Conservation (phyloP, 345 rosid genomes). For the Orychophragmus violaceus region DNA sequence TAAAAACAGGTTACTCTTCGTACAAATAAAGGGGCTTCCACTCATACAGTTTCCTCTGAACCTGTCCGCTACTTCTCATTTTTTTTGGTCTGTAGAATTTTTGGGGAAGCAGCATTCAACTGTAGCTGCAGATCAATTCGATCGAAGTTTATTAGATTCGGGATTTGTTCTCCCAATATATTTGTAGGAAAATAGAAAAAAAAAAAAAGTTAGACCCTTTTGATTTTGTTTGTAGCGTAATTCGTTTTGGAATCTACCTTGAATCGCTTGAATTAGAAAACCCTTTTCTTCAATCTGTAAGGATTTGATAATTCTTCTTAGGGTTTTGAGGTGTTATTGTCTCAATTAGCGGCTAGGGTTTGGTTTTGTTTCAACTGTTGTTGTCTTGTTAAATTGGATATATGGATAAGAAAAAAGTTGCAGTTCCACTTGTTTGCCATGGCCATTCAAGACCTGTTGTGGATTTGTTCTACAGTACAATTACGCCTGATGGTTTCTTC, state of each 20-base stretch:
- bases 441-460: slow-evolving; percentile 85
- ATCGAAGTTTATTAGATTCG: neutral
- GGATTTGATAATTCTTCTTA: neutral
- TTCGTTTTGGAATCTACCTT: neutral
- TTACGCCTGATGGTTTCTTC: slow-evolving; percentile 79
- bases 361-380: neutral
- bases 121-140: slow-evolving; percentile 5
- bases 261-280: neutral
- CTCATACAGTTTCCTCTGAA: neutral
- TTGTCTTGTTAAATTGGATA: slow-evolving; percentile 6
- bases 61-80: neutral
- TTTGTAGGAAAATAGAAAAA: slow-evolving; percentile 15
- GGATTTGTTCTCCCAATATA: neutral
- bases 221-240: neutral
- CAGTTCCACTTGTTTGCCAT: slow-evolving; percentile 71
- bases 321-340: neutral
- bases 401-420: slow-evolving; percentile 69
- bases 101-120: slow-evolving; percentile 1
- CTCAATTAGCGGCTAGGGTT: slow-evolving; percentile 9
- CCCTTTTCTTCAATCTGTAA: neutral
- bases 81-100: neutral
- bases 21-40: neutral
- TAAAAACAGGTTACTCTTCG: neutral
- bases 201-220: neutral
- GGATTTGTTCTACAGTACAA: slow-evolving; percentile 64